These are phyloP conservation scores for Quercus engelmannii DNA, from an alignment of 306 rosid genomes.

Conservation along the genomic window DNA sequence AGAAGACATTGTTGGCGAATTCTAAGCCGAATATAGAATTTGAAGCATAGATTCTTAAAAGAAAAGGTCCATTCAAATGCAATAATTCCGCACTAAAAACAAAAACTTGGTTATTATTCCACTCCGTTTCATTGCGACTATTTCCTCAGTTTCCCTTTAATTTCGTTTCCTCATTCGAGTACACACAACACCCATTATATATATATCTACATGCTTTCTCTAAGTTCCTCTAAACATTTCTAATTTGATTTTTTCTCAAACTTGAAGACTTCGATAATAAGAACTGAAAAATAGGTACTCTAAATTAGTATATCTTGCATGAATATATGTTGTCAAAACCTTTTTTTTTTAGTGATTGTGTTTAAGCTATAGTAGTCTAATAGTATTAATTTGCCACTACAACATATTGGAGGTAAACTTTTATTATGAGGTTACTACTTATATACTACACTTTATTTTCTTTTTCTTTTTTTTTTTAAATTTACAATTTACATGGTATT, in stretches of 20 bases:
- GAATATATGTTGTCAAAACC: neutral
- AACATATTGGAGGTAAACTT: no score
- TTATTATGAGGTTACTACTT: neutral
- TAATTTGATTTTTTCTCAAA: neutral
- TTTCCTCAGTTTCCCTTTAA: neutral
- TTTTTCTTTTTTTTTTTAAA: no score
- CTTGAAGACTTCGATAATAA: neutral
- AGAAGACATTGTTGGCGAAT: constrained; percentile 20
- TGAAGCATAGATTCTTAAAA: constrained; percentile 13
- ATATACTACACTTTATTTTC: no score
- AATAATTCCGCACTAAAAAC: neutral
- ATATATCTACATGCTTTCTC: neutral
- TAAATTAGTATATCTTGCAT: neutral
- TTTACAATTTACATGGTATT: neutral
- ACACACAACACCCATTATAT: neutral
- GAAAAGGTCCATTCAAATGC: constrained; percentile 26
- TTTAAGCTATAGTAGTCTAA: no score
- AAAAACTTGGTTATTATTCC: no score
- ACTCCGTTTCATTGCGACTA: neutral
- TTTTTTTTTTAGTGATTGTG: no score
- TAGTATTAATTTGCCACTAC: no score
- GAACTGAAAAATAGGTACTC: neutral
- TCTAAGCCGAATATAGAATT: constrained; percentile 14
- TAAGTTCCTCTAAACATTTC: neutral
- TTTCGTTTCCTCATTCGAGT: neutral